Conservation (phyloP, 257 asterid species). For the Echites panduratus region DNA sequence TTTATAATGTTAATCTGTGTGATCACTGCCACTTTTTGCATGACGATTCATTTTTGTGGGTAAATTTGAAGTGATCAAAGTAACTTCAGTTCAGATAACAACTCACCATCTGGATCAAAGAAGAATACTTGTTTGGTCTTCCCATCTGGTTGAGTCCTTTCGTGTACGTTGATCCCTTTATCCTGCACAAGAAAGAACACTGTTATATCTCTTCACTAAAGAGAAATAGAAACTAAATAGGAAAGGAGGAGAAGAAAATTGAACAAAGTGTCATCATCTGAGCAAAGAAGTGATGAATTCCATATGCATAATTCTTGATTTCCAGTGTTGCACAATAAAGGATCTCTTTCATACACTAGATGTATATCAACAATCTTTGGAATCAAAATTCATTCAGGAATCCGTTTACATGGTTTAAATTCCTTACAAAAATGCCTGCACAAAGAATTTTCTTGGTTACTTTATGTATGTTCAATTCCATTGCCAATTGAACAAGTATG, state of each 20-base stretch:
- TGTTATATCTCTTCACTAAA: background rate
- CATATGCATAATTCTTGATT: background rate
- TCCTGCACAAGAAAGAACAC: conserved; percentile 35
- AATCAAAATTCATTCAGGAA: background rate
- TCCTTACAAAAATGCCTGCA: too few species aligned
- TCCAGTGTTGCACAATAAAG: background rate
- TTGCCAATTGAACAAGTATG: background rate
- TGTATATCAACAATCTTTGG: background rate
- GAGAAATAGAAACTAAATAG: background rate
- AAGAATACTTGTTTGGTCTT: conserved; percentile 73
- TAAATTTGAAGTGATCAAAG: background rate
- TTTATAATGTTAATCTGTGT: background rate
- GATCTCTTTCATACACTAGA: background rate
- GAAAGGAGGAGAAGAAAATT: background rate
- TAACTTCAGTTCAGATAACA: background rate
- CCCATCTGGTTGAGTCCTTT: conserved; percentile 59
- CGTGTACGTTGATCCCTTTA: conserved; percentile 57
- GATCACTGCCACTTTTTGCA: background rate
- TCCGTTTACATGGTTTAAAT: background rate
- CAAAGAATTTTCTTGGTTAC: too few species aligned
- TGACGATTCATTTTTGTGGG: background rate
- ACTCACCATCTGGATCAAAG: conserved; percentile 94
- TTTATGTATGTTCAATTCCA: background rate
- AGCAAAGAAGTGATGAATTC: background rate
- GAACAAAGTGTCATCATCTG: background rate